A percentile compares a stretch with the other conserved stretches of the same genome.
Conservation (phyloP, 345 rosid genomes). For the Eucalyptus cloeziana region DNA sequence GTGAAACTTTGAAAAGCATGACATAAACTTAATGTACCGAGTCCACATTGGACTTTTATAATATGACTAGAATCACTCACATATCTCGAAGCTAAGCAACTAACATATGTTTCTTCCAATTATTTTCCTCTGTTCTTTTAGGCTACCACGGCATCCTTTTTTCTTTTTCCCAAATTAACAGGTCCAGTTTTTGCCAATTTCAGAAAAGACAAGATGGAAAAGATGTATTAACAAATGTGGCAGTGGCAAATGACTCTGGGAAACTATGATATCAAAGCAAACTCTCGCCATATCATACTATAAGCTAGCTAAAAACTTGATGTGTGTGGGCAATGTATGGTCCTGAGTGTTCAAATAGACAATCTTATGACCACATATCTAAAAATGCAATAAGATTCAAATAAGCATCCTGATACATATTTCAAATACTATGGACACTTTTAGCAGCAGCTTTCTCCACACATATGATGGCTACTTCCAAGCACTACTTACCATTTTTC, state of each 20-base stretch:
- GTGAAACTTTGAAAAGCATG: background rate
- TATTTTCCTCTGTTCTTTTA: background rate
- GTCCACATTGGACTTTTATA: background rate
- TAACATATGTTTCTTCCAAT: background rate
- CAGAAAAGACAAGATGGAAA: background rate
- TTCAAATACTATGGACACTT: background rate
- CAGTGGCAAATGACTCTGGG: background rate
- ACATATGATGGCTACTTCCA: background rate
- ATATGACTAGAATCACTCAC: background rate
- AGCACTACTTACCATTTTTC: constrained; percentile 46
- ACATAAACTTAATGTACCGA: background rate
- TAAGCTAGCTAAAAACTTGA: background rate
- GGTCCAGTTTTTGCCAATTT: background rate
- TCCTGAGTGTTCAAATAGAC: background rate
- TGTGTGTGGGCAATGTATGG: background rate
- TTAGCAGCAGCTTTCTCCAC: background rate
- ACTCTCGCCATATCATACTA: background rate
- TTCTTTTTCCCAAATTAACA: background rate
- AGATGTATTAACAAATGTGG: background rate
- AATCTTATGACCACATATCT: background rate
- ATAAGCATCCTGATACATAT: background rate
- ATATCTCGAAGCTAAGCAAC: background rate
- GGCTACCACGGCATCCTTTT: background rate
- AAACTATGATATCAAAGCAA: background rate
- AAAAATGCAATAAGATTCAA: background rate